phyloP scores from a whole-genome alignment of 108 stramenopile genomes.

The Skeletonema tropicum region DNA sequence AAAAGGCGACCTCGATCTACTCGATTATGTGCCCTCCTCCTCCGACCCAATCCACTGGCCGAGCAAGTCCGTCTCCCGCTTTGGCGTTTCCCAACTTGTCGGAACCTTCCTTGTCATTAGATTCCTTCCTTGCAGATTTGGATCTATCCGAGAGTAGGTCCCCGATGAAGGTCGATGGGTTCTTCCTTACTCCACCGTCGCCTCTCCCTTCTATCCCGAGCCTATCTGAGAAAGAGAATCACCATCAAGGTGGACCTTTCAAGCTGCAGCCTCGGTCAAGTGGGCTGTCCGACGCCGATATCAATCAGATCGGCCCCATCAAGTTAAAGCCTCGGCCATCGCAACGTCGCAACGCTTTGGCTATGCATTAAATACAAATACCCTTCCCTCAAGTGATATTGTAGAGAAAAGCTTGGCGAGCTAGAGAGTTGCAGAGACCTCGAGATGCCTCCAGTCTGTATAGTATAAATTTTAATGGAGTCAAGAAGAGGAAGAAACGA shows the following conservation, averaged over 20 bases:
- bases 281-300: background rate
- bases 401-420: no score
- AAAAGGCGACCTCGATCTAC: background rate
- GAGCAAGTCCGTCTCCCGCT: background rate
- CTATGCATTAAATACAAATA: no score
- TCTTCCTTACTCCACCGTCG: background rate
- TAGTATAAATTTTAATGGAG: no score
- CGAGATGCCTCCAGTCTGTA: no score
- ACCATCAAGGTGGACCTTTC: background rate
- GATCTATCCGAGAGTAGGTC: background rate
- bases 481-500: no score
- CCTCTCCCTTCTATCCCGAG: background rate
- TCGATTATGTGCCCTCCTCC: background rate
- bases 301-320: background rate
- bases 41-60: background rate
- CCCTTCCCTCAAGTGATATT: no score
- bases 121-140: background rate
- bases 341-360: background rate
- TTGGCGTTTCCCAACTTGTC: background rate
- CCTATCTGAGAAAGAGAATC: background rate
- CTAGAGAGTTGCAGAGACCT: no score
- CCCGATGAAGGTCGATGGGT: background rate
- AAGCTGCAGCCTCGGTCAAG: background rate
- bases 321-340: background rate
- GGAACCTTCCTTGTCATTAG: background rate